These are phyloP conservation scores for Ampelocalamus luodianensis DNA, from an alignment of 176 grass and related monocot species.

Conservation along the genomic window DNA sequence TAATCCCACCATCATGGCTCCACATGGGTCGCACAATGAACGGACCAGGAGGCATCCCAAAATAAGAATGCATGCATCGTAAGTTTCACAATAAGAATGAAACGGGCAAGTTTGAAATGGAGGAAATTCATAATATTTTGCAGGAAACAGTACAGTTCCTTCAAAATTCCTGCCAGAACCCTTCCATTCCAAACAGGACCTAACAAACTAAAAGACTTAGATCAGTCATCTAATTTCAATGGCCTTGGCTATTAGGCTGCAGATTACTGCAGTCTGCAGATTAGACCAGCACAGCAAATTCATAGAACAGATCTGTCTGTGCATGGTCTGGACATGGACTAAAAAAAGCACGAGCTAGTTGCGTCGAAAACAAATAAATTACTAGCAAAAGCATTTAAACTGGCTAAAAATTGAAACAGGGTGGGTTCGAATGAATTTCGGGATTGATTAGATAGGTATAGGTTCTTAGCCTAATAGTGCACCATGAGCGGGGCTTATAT, in stretches of 20 bases:
- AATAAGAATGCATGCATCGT: not conserved
- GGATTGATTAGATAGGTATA: not conserved
- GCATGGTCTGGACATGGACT: not conserved
- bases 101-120: not conserved
- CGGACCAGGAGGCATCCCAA: not conserved
- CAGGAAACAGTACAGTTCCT: not conserved
- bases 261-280: not conserved
- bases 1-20: no score
- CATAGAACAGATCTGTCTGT: not conserved
- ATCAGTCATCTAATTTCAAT: not conserved
- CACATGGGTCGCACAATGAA: no score
- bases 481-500: not conserved
- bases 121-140: not conserved
- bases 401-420: no score
- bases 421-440: no score
- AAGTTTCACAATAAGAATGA: not conserved
- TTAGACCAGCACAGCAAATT: not conserved
- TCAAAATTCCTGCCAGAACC: slow-evolving; percentile 13
- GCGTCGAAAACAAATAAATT: no score
- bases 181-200: not conserved
- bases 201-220: not conserved
- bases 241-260: not conserved
- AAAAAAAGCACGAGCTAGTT: not conserved
- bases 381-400: no score
- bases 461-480: not conserved